Base-by-base conservation (phyloP, 305 asterid species). In the Fraxinus dipetala region DNA sequence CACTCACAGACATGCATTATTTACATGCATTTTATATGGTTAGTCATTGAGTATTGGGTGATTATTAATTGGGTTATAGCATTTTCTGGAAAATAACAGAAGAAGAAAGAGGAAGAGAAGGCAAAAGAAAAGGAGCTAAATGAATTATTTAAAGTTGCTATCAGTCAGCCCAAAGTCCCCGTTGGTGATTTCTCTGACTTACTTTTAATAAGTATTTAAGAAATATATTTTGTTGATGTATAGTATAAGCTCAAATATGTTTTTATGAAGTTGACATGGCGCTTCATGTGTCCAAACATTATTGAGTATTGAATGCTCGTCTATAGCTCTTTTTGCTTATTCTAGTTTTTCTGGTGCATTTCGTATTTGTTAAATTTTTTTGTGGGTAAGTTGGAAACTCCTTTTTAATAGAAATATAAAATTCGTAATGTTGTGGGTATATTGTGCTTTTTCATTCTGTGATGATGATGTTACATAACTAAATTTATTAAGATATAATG, bases 111-210 rank as follows among this genome's bases (percentile, higher is more conserved):
- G 48, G 99, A 95, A 87, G 99, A 93, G 91, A 89, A 85, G 89
- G 96, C 95, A 2, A 91, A 87, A 82, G 98, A 95, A 89, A 93
- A 86, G 92, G 99, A 95, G 92, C 92, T 95, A 69, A 88, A 82
- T 43, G 99, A 95, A 48, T 80, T 95, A 86, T 87, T 95, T 83
- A 94, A 94, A 85, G 89, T 95, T 80, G 98, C 99, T 45, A 88
- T 95, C 69, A 91, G 86, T 89, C 99, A 95, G 86, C 99, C 99
- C 63, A 95, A 95, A 89, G 97, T 94, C 79, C 99, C 99, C 72
- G 81, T 82, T 87, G 99, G 99, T 95, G 90, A 84, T 80, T 84
- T 77, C 77, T 81, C 43, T 43, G 35, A 30, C 4, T 75, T 45
- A 28, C 38, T 24, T 1, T 35, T 1, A 31, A 36, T 7, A 5